Percentiles rank a stretch among this genome's conserved stretches.
phyloP scores from a whole-genome alignment of 2,329 filamentous ascomycete species.

The Botrytis porri region DNA sequence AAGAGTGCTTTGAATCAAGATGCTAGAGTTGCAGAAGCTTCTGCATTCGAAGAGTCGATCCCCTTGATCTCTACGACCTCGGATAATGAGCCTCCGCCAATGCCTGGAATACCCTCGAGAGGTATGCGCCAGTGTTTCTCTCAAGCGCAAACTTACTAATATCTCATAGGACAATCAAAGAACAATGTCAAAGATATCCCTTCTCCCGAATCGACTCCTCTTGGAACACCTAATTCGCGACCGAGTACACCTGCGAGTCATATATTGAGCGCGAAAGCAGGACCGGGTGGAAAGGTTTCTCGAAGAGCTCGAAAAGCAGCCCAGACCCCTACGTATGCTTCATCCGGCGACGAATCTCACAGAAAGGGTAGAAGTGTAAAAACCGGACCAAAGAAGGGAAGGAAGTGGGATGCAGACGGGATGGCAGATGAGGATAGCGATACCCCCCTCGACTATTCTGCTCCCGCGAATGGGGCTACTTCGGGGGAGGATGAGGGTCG shows the following conservation, averaged over 20 bases:
- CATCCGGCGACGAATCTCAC: constrained; percentile 78
- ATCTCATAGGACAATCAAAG: constrained; percentile 30
- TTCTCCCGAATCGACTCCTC: constrained; percentile 60
- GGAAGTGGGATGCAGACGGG: constrained; percentile 91
- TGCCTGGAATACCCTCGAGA: constrained; percentile 38
- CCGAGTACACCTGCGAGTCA: constrained; percentile 72
- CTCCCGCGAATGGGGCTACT: constrained; percentile 49
- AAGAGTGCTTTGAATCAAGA: constrained; percentile 45
- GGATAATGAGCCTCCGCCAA: constrained; percentile 50
- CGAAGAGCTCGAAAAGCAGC: constrained; percentile 75
- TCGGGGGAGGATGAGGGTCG: constrained; percentile 55
- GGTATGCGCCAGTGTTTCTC: constrained; percentile 23
- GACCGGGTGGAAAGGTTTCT: constrained; percentile 74
- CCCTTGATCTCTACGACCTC: constrained; percentile 27
- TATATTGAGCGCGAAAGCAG: constrained; percentile 68
- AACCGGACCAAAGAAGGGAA: constrained; percentile 72
- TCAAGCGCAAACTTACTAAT: not conserved
- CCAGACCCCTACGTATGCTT: constrained; percentile 55
- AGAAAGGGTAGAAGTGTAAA: constrained; percentile 55
- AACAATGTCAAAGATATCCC: constrained; percentile 35
- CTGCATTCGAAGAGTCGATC: constrained; percentile 30
- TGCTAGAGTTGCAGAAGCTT: constrained; percentile 30
- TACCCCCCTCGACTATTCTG: constrained; percentile 87
- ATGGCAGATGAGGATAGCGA: constrained; percentile 76
- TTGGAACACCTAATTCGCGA: constrained; percentile 72